Base-by-base conservation (phyloP, 352 stramenopile species). In the Phytophthora pseudosyringae region DNA sequence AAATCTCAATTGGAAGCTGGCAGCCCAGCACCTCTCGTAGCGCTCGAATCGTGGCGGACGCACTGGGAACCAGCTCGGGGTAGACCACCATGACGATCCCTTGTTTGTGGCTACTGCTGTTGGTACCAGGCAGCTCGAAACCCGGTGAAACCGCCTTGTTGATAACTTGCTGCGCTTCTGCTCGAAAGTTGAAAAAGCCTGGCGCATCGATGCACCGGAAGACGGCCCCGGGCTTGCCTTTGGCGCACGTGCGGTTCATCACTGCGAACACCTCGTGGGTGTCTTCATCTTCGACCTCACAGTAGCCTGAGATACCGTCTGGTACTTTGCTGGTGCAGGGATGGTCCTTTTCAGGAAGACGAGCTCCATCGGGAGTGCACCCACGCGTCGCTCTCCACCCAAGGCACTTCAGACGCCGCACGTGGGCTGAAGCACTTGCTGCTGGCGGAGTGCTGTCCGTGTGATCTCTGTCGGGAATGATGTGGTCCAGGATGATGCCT, bases 171-270 rank as follows among this genome's bases (percentile, higher is more conserved):
- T 35, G 52, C 9, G 39, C 39, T 39, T 61, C 32, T 6, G 67
- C 32, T 5, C 64, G 57, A 59, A 88, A 90, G 49, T 90, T 89
- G 10, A 77, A 67, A 63, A 92, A 92, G 25, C 79, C 58, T 4
- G 52, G 53, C 18, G 81, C 81, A 16, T 81, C 67, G 11, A 63
- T 53, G 41, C 83, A 92, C 9, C 56, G 72, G 38, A 89, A 76
- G 1, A 54, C 57, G 10, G 62, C 46, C 78, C 56, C 16, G 55
- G 28, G n/a, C 61, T 74, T 47, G 83, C 51, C 29, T 15, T 72
- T 81, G 8, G 71, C 66, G 26, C 83, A 90, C 15, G 76, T 75
- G 13, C 78, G 76, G 40, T 82, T 63, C 83, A 89, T 90, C 26
- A 88, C 81, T 15, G 75, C 77, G 26, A 89, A 86, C 26, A 71